phyloP scores from a whole-genome alignment of 2,329 filamentous ascomycete species.

The Clonostachys byssicola region DNA sequence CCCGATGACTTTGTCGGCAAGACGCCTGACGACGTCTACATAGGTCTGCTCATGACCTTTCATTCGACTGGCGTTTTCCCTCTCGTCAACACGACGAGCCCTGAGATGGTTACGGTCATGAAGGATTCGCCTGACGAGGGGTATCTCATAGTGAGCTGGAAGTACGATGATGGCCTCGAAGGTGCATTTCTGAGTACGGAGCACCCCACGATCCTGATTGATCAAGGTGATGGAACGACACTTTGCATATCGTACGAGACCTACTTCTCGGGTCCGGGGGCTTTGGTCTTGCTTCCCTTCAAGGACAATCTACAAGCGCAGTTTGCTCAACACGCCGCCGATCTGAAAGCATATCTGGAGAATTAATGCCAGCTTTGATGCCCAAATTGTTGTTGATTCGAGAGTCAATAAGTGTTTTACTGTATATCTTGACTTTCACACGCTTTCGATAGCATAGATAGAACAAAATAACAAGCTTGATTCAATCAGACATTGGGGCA shows the following conservation, averaged over 20 bases:
- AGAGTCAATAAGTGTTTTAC: too few species aligned
- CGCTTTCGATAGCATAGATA: too few species aligned
- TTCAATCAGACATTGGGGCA: too few species aligned
- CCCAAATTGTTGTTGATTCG: too few species aligned
- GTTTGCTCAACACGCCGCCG: slow-evolving; percentile 1
- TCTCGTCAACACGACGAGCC: slow-evolving; percentile 4
- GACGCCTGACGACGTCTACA: slow-evolving; percentile 5
- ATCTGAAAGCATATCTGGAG: slow-evolving; percentile 3
- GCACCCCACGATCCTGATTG: slow-evolving; percentile 3
- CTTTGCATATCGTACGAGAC: slow-evolving; percentile 4
- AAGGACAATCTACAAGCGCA: slow-evolving; percentile 3
- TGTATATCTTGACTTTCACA: too few species aligned
- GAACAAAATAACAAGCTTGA: too few species aligned
- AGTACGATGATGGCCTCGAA: slow-evolving; percentile 3
- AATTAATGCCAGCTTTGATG: too few species aligned
- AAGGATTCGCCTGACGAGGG: slow-evolving; percentile 1
- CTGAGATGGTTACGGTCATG: slow-evolving; percentile 4
- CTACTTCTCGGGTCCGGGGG: slow-evolving; percentile 3
- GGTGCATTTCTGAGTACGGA: slow-evolving; percentile 4
- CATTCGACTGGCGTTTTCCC: slow-evolving; percentile 3
- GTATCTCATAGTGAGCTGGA: slow-evolving; percentile 3
- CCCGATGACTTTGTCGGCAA: slow-evolving; percentile 1
- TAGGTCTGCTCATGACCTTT: slow-evolving; percentile 4
- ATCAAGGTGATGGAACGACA: slow-evolving; percentile 3
- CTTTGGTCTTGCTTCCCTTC: slow-evolving; percentile 2